Percentiles rank a stretch among this genome's conserved stretches.
These are phyloP conservation scores for Colletotrichum salicis DNA, from an alignment of 2,329 filamentous ascomycete genomes.

Conservation along the genomic window DNA sequence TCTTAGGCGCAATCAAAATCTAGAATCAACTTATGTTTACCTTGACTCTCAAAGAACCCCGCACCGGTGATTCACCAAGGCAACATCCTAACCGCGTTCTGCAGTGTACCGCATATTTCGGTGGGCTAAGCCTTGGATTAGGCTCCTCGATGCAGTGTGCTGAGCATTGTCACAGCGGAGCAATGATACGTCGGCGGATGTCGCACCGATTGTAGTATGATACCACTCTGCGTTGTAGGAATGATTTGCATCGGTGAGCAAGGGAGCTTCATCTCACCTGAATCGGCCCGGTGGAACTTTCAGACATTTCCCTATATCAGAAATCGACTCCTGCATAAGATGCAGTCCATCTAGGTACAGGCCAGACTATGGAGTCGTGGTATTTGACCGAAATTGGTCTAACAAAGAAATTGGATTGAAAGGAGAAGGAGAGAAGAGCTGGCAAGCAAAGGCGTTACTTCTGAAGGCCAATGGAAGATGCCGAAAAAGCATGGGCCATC, in stretches of 20 bases:
- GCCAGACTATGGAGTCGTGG: too few species aligned
- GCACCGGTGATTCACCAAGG: background rate
- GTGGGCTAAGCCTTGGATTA: background rate
- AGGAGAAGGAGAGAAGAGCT: too few species aligned
- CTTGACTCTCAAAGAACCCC: background rate
- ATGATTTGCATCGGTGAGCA: background rate
- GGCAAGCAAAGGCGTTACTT: too few species aligned
- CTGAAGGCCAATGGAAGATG: too few species aligned
- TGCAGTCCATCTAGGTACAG: background rate
- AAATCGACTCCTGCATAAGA: background rate
- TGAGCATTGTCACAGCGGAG: background rate
- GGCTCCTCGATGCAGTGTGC: background rate
- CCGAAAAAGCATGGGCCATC: too few species aligned
- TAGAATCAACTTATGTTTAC: background rate
- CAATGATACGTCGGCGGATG: background rate
- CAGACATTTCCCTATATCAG: background rate
- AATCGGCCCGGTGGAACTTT: background rate
- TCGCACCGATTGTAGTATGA: background rate
- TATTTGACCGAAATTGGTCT: too few species aligned
- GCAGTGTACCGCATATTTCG: background rate
- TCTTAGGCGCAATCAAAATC: background rate
- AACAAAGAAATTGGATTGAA: too few species aligned
- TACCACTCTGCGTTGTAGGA: background rate
- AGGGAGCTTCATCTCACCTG: background rate
- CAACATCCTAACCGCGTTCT: background rate